Evolutionary conservation across 441 rosid species (phyloP).

Genomic region (Arabidopsis lyrata): DNA sequence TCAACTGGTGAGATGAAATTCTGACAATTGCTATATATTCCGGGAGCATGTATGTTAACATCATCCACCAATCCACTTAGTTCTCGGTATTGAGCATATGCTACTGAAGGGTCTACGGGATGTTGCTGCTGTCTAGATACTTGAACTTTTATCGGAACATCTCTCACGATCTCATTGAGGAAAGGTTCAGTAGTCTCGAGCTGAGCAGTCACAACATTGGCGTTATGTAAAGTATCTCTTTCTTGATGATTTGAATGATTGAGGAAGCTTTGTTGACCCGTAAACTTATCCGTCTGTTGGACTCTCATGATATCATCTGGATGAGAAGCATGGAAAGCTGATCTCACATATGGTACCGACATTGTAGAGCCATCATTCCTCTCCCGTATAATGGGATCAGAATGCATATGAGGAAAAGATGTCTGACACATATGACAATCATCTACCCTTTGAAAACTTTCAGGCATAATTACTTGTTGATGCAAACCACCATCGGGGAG

Average conservation of each 20-base stretch:
- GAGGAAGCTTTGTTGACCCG: slow-evolving; percentile 23
- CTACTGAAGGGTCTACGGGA: neutral
- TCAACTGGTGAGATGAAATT: slow-evolving; percentile 13
- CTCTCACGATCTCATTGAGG: neutral
- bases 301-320: neutral
- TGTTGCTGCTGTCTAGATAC: neutral
- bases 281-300: neutral
- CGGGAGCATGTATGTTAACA: neutral
- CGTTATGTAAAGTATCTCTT: neutral
- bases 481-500: neutral
- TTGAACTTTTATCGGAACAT: neutral
- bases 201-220: neutral
- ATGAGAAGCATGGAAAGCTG: slow-evolving; percentile 3
- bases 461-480: neutral
- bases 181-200: slow-evolving; percentile 3
- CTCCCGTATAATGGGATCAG: neutral
- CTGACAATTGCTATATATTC: neutral
- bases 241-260: slow-evolving; percentile 6
- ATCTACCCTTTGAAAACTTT: neutral
- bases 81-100: neutral
- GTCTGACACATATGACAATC: slow-evolving; percentile 14
- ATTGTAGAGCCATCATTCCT: neutral
- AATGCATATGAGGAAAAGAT: slow-evolving; percentile 13
- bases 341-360: slow-evolving; percentile 5
- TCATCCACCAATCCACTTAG: slow-evolving; percentile 5